These are phyloP conservation scores for Thelephora ganbajun DNA, from an alignment of 768 basidiomycete genomes.

Conservation along the genomic window DNA sequence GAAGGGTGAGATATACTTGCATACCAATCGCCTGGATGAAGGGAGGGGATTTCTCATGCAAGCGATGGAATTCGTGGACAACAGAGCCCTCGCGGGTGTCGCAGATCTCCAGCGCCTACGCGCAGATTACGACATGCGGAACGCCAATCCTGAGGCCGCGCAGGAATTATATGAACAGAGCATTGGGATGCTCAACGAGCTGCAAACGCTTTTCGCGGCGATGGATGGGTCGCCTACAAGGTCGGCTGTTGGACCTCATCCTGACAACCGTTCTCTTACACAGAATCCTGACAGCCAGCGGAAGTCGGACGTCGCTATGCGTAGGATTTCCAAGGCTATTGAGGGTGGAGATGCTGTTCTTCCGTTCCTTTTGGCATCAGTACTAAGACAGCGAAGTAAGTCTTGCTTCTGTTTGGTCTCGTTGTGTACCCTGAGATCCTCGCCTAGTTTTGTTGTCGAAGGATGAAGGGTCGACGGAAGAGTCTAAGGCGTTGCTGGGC, in stretches of 20 bases:
- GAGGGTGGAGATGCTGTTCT: not conserved
- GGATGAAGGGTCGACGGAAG: not conserved
- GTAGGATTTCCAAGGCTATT: not conserved
- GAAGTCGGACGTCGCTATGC: conserved; percentile 5
- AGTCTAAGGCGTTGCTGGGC: conserved; percentile 4
- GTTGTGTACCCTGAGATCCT: too few relatives aligned
- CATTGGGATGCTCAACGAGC: conserved; percentile 42
- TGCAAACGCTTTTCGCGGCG: conserved; percentile 38
- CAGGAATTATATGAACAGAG: conserved; percentile 41
- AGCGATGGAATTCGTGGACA: conserved; percentile 32
- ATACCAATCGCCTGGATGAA: conserved; percentile 43
- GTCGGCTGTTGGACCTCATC: conserved; percentile 19
- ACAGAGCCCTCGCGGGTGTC: conserved; percentile 38
- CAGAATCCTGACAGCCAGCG: conserved; percentile 2
- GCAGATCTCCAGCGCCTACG: conserved; percentile 43
- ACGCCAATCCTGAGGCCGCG: conserved; percentile 30
- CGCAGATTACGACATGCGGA: conserved; percentile 36
- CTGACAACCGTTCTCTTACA: not conserved
- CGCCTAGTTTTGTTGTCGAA: not conserved
- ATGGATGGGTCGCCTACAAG: conserved; percentile 33
- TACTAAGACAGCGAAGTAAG: not conserved
- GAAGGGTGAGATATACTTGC: conserved; percentile 57
- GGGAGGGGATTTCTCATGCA: conserved; percentile 39
- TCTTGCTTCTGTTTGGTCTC: too few relatives aligned
- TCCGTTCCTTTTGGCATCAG: not conserved